Conservation (phyloP, 345 rosid species). For the Cardamine chenopodiifolia region DNA sequence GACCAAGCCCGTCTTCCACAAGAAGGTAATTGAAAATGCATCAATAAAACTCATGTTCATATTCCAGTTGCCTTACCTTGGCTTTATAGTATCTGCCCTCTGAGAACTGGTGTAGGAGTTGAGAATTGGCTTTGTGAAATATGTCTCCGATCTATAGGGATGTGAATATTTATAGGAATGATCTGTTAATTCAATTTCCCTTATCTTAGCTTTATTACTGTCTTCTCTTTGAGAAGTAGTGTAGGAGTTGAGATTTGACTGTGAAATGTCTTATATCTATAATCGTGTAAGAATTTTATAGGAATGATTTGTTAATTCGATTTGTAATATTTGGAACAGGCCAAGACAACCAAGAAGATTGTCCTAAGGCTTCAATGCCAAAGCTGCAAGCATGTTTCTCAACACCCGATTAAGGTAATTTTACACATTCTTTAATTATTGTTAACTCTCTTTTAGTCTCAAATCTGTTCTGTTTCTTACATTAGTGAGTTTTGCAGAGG, state of each 20-base stretch:
- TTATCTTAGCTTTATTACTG: too few species aligned
- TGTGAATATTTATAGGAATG: not conserved
- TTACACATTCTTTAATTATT: not conserved
- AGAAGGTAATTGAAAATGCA: constrained; percentile 55
- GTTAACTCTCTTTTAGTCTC: too few species aligned
- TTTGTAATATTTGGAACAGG: constrained; percentile 44
- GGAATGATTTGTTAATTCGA: not conserved
- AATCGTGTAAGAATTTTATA: too few species aligned
- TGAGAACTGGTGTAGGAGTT: not conserved
- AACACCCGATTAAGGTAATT: constrained; percentile 73
- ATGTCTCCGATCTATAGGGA: too few species aligned
- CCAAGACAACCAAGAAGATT: constrained; percentile 90
- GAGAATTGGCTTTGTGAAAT: not conserved
- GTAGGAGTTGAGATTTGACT: too few species aligned
- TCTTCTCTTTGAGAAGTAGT: too few species aligned
- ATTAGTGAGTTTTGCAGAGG: constrained; percentile 48
- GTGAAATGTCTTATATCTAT: too few species aligned
- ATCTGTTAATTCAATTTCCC: not conserved
- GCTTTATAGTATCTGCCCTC: not conserved
- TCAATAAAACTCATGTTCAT: not conserved
- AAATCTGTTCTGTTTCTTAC: not conserved
- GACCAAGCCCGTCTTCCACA: constrained; percentile 90
- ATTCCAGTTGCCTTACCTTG: not conserved
- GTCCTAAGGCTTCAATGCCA: constrained; percentile 89
- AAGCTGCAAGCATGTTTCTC: constrained; percentile 85